Percentiles rank a stretch among this genome's conserved stretches.
These are phyloP conservation scores for Pythium insidiosum DNA, from an alignment of 352 stramenopile genomes.

Conservation along the genomic window DNA sequence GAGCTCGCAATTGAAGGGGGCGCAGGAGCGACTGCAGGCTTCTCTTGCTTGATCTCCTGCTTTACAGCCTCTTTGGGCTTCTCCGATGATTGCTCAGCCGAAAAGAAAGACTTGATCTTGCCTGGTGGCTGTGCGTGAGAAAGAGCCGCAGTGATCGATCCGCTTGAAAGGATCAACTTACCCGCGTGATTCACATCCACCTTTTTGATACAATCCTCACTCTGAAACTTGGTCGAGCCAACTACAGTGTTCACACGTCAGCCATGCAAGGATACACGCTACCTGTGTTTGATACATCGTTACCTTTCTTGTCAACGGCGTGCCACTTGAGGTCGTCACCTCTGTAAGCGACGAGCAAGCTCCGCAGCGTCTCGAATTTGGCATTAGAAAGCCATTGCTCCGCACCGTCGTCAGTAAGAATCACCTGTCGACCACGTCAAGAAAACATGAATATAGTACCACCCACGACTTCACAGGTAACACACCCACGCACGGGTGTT, in stretches of 20 bases:
- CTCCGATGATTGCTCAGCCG: neutral
- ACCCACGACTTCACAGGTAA: too few relatives aligned
- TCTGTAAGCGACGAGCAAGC: conserved; percentile 44
- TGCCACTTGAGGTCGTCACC: conserved; percentile 59
- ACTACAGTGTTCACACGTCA: conserved; percentile 20
- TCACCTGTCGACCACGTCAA: conserved; percentile 33
- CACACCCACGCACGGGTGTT: conserved; percentile 73
- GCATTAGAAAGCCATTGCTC: conserved; percentile 53
- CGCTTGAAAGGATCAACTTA: conserved; percentile 7
- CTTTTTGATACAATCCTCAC: conserved; percentile 62
- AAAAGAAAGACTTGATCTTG: conserved; percentile 66
- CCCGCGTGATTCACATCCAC: conserved; percentile 71
- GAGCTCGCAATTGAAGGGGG: too few relatives aligned
- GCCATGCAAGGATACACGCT: neutral
- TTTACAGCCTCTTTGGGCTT: too few relatives aligned
- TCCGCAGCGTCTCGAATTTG: conserved; percentile 46
- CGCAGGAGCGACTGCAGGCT: too few relatives aligned
- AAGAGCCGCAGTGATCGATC: too few relatives aligned
- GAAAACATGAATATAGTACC: neutral
- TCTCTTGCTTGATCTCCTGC: too few relatives aligned
- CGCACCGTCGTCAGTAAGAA: conserved; percentile 54
- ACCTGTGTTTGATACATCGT: neutral
- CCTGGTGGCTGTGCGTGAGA: too few relatives aligned
- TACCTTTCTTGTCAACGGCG: conserved; percentile 69
- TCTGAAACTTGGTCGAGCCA: conserved; percentile 67